These are phyloP conservation scores for sweet orange (Citrus sinensis) DNA, from an alignment of 345 rosid genomes.

Conservation along the genomic window DVS_A1.0 CM039161.1:461501-462000, in stretches of 20 bases:
- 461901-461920: conserved; percentile 85
- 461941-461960: conserved; percentile 88
- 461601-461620: background rate
- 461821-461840: conserved; percentile 61
- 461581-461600: background rate
- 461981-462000: conserved; percentile 57
- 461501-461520: background rate
- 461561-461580: too few species aligned
- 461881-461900: conserved; percentile 90
- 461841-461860: conserved; percentile 80
- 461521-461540: background rate
- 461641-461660: background rate
- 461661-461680: background rate
- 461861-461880: conserved; percentile 84
- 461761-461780: conserved; percentile 77
- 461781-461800: conserved; percentile 73
- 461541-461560: too few species aligned
- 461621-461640: background rate
- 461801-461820: conserved; percentile 91
- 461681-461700: background rate
- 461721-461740: background rate
- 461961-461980: conserved; percentile 81
- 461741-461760: conserved; percentile 84
- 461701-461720: background rate
- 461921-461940: conserved; percentile 88